Percentiles rank a stretch among this genome's conserved stretches.
Conservation (phyloP, 2,329 filamentous ascomycete genomes). For the Knufia petricola region DNA sequence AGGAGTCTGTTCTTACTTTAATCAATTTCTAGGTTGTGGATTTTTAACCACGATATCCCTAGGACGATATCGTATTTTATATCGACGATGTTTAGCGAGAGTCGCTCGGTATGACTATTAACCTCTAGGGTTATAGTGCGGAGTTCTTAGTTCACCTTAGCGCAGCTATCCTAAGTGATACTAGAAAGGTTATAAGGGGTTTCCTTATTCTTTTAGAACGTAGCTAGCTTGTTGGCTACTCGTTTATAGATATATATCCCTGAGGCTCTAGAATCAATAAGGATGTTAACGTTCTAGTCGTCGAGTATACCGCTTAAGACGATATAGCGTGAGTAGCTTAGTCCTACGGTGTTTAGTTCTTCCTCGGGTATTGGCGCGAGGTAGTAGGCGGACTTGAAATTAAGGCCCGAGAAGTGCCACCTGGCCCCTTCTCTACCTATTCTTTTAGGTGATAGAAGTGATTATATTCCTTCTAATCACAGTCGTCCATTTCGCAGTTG, state of each 20-base stretch:
- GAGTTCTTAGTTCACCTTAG: neutral
- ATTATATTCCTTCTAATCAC: neutral
- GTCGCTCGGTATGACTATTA: neutral
- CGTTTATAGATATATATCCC: neutral
- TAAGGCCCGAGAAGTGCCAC: neutral
- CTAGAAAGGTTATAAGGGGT: neutral
- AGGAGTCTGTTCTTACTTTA: neutral
- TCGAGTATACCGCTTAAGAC: neutral
- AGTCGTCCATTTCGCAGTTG: neutral
- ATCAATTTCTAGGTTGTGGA: neutral
- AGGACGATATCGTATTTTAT: slow-evolving; percentile 1
- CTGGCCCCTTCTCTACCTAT: neutral
- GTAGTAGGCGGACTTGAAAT: neutral
- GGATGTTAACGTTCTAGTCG: neutral
- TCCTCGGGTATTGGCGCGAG: too few relatives aligned
- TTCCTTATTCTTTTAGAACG: neutral
- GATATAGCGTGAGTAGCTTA: neutral
- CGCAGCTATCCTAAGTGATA: neutral
- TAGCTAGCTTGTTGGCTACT: neutral
- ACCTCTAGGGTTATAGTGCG: neutral
- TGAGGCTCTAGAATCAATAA: neutral
- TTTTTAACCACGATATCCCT: slow-evolving; percentile 5
- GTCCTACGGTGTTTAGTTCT: neutral
- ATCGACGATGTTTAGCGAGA: neutral
- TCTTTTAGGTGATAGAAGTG: neutral